Conservation (phyloP, 2,329 filamentous ascomycete species). For the Aspergillus sp. region DNA sequence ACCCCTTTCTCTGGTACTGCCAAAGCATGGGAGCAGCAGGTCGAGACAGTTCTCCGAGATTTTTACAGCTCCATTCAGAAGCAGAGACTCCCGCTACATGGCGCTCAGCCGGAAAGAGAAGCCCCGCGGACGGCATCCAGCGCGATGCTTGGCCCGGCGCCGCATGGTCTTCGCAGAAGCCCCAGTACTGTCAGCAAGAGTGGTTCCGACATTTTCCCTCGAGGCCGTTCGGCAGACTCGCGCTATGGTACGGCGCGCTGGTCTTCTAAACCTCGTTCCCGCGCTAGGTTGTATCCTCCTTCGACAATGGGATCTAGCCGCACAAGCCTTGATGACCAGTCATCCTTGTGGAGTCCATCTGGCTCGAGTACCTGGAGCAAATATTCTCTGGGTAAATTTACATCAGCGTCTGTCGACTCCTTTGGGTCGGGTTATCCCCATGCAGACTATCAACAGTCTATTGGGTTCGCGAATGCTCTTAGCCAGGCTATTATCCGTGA, state of each 20-base stretch:
- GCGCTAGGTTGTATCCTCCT: conserved; percentile 73
- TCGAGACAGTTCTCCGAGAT: conserved; percentile 88
- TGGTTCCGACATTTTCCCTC: conserved; percentile 75
- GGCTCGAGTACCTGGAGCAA: conserved; percentile 94
- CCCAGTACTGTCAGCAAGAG: conserved; percentile 93
- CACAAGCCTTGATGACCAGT: conserved; percentile 90
- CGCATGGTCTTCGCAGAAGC: conserved; percentile 75
- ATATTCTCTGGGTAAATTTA: conserved; percentile 86
- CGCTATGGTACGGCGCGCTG: conserved; percentile 70
- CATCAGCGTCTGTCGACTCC: conserved; percentile 90
- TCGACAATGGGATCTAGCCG: conserved; percentile 87
- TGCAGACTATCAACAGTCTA: conserved; percentile 90
- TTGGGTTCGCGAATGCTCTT: conserved; percentile 94
- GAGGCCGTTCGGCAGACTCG: conserved; percentile 72
- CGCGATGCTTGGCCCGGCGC: conserved; percentile 70
- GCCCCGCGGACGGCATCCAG: conserved; percentile 50
- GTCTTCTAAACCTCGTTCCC: conserved; percentile 83
- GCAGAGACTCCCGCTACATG: conserved; percentile 83
- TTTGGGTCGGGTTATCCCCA: conserved; percentile 76
- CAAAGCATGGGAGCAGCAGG: conserved; percentile 82
- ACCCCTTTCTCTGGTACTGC: conserved; percentile 73
- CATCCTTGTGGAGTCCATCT: conserved; percentile 89
- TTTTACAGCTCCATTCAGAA: conserved; percentile 90
- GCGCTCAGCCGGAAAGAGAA: conserved; percentile 58
- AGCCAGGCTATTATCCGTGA: conserved; percentile 97